Percentiles rank a stretch among this genome's conserved stretches.
phyloP scores from a whole-genome alignment of 805 yeast species.

The Wickerhamiella australiensis region DNA sequence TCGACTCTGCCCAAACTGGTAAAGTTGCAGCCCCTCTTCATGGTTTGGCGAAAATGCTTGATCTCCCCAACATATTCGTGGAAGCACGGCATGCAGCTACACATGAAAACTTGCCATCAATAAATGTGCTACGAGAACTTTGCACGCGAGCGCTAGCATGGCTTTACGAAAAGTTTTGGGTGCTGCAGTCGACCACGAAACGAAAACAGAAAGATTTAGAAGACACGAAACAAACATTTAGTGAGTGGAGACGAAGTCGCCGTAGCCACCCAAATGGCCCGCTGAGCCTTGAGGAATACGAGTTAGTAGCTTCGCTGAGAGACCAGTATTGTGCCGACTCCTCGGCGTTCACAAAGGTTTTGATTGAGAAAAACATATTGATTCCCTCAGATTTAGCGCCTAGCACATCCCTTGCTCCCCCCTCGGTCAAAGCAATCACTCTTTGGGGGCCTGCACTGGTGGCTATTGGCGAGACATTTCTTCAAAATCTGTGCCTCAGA shows the following conservation, averaged over 20 bases:
- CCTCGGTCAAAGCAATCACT: conserved; percentile 11
- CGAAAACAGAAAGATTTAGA: neutral
- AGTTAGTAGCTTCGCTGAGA: conserved; percentile 10
- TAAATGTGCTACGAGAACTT: conserved; percentile 53
- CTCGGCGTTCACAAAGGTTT: conserved; percentile 13
- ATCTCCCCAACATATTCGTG: conserved; percentile 71
- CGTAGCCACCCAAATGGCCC: conserved; percentile 32
- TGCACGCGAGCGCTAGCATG: conserved; percentile 54
- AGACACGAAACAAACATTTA: conserved; percentile 30
- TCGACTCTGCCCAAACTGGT: conserved; percentile 78
- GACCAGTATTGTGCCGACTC: neutral
- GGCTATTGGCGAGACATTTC: conserved; percentile 12
- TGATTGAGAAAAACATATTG: conserved; percentile 19
- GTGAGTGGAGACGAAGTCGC: conserved; percentile 40
- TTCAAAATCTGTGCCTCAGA: conserved; percentile 5
- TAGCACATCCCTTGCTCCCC: conserved; percentile 1
- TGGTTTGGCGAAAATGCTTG: conserved; percentile 52
- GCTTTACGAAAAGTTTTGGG: conserved; percentile 70
- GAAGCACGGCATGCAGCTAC: conserved; percentile 86
- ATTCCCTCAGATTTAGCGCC: conserved; percentile 14
- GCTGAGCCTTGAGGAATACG: conserved; percentile 4
- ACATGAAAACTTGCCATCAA: conserved; percentile 69
- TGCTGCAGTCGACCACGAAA: conserved; percentile 12
- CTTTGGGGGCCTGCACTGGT: conserved; percentile 21
- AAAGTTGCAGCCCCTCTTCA: conserved; percentile 69